Evolutionary conservation across 208 protist genomes (phyloP), one percentile per base, ranked within the genome.

Genomic region (Porcisia hertigi): DNA sequence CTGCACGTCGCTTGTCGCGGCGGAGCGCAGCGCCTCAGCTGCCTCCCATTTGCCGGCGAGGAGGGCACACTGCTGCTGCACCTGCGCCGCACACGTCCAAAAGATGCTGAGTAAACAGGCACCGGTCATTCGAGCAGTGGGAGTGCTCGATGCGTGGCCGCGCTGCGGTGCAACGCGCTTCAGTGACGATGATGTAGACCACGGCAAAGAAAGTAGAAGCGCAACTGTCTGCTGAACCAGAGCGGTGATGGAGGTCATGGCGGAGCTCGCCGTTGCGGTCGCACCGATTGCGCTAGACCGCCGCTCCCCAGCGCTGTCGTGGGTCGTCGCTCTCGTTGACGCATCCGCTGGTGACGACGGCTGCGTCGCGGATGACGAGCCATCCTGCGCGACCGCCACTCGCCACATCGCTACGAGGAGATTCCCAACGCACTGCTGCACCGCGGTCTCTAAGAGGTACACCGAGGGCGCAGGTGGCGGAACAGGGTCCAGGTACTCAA

Each of bases 401-500:
- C 71, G 55, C 77, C 77, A 82, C 39, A 54, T 71, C 39, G 72
- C 55, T 4, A 82, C 77, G 43, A 82, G 66, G 36, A 82, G 72
- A 57, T 69, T 63, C 6, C 54, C 52, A 53, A 71, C 77, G 52
- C 77, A 82, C 55, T 84, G 78, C 74, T 92, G 82, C 59, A 90
- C 73, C n/a, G 85, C 73, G 4, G 53, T 23, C 30, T 89, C 77
- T 58, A 94, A 72, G 2, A 86, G 58, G 20, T 84, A 63, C 54
- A 80, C 81, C 30, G 74, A 87, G 63, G 79, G 67, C 60, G 73
- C 16, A 36, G 89, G 83, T 25, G 93, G 93, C 49, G 87, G 90
- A 11, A 94, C 85, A 14, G 83, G 71, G 73, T 94, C 93, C 36
- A 92, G 65, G 70, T 85, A 90, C 80, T 97, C 93, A 9, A 97